A percentile compares a stretch with the other conserved stretches of the same genome.
phyloP scores from a whole-genome alignment of 495 filamentous ascomycete genomes.

The Polyplosphaeria fusca region DNA sequence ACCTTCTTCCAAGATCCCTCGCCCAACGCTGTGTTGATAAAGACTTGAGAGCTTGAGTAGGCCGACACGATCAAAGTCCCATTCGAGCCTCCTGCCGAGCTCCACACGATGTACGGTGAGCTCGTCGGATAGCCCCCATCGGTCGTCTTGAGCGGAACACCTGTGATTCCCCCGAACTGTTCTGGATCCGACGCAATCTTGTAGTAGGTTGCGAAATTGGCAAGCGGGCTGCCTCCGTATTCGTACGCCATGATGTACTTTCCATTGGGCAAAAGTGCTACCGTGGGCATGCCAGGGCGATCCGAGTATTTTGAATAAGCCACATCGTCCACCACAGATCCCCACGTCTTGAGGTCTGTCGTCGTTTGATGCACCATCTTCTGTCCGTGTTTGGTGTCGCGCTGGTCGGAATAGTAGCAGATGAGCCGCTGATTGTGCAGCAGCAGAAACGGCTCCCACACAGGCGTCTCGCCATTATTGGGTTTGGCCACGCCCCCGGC shows the following conservation, averaged over 20 bases:
- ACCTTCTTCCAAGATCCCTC: constrained; percentile 55
- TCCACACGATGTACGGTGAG: constrained; percentile 42
- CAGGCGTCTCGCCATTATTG: constrained; percentile 60
- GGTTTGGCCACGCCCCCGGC: constrained; percentile 60
- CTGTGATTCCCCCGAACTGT: constrained; percentile 47
- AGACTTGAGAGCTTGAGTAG: constrained; percentile 52
- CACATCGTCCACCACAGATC: constrained; percentile 58
- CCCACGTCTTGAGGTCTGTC: constrained; percentile 57
- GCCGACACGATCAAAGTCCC: constrained; percentile 52
- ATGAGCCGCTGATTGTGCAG: constrained; percentile 54
- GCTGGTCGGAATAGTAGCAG: constrained; percentile 67
- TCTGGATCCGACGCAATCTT: constrained; percentile 52
- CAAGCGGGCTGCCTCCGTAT: constrained; percentile 53
- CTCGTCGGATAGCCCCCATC: constrained; percentile 52
- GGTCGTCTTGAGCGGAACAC: constrained; percentile 45
- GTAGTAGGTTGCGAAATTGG: constrained; percentile 58
- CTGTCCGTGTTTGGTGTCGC: constrained; percentile 62
- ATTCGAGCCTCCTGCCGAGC: constrained; percentile 34
- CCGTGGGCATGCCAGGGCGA: constrained; percentile 65
- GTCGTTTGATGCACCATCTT: constrained; percentile 62
- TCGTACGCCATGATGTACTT: constrained; percentile 64
- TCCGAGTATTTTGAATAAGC: constrained; percentile 56
- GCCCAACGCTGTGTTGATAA: constrained; percentile 56
- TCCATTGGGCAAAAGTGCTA: constrained; percentile 57
- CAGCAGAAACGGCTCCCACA: constrained; percentile 71